Percentiles rank a stretch among this genome's conserved stretches.
Conservation (phyloP, 495 filamentous ascomycete genomes). For the Cladorrhinum samala region DNA sequence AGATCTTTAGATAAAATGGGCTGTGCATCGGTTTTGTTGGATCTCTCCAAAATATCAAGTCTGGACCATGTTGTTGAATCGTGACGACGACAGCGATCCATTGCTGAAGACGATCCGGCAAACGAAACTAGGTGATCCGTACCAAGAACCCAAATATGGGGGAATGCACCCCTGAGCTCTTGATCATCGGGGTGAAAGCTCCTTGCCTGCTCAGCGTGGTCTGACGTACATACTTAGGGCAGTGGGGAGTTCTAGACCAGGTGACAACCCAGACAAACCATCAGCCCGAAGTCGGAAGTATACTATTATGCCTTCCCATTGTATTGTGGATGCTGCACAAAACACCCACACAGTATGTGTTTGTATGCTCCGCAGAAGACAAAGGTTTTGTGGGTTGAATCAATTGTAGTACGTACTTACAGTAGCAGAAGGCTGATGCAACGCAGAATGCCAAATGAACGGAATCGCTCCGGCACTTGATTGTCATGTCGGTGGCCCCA, state of each 20-base stretch:
- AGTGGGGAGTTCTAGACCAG: not conserved
- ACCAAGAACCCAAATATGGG: not conserved
- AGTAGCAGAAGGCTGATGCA: not conserved
- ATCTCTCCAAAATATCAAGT: not conserved
- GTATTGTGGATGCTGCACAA: too few species aligned
- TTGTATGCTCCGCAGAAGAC: not conserved
- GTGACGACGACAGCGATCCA: not conserved
- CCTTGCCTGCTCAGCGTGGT: not conserved
- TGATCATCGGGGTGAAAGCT: not conserved
- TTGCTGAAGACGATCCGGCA: not conserved
- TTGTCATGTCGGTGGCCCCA: not conserved
- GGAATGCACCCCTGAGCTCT: not conserved
- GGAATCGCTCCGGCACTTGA: conserved; percentile 10
- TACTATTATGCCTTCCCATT: not conserved
- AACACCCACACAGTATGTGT: too few species aligned
- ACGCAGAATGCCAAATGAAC: not conserved
- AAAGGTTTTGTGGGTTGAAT: not conserved
- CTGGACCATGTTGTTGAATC: not conserved
- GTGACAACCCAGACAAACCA: not conserved
- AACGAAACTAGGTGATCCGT: not conserved
- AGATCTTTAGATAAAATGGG: too few species aligned
- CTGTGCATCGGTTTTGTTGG: not conserved
- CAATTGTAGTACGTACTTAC: not conserved
- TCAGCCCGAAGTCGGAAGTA: conserved; percentile 3
- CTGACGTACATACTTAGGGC: not conserved